Base-by-base conservation (phyloP, 78 protist species). In the Dictyostelium purpureum region DNA sequence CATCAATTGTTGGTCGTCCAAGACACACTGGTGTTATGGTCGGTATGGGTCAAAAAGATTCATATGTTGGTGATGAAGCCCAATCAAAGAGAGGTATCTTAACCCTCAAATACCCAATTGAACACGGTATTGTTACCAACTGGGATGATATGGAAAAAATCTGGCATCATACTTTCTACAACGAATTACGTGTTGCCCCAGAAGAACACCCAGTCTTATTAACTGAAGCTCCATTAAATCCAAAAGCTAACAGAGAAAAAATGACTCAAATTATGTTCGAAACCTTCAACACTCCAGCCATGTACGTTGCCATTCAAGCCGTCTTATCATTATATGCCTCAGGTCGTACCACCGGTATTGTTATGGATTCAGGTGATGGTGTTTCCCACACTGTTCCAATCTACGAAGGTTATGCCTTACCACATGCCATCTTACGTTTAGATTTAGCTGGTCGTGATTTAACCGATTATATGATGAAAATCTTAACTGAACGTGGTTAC, bases 361-460 rank as follows among this genome's bases (percentile, higher is more conserved):
- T 99, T 31, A 40, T 98, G 70, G 99, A 98, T 83, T 94, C 98
- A 45, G 99, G 99, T 24, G 99, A 97, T 40, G 99, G 99, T 78
- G 97, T 93, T 40, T 61, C 99, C 37, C 97, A 97, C 90, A 73
- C 96, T 47, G 98, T 97, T 95, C 93, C 99, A 6, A 57, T 98
- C 28, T 94, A 45, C 70, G 98, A 98, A 42, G 98, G 97, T 66
- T 79, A 79, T 57, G 88, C 93, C 26, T 71, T 77, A 67, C 97
- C 98, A n/a, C 98, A 97, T 43, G 96, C 97, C 66, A 90, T 96
- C 81, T 63, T 88, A 85, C 69, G 95, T 42, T 38, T 89, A 42
- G 90, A 95, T 57, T 76, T 89, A 54, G 94, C 95, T 78, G 99
- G 98, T 56, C 91, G 98, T 33, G 97, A 96, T 71, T 73, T 98